Base-by-base conservation (phyloP, 1,139 yeast species). In the Hemisphaericaspora lyxosophila region DNA sequence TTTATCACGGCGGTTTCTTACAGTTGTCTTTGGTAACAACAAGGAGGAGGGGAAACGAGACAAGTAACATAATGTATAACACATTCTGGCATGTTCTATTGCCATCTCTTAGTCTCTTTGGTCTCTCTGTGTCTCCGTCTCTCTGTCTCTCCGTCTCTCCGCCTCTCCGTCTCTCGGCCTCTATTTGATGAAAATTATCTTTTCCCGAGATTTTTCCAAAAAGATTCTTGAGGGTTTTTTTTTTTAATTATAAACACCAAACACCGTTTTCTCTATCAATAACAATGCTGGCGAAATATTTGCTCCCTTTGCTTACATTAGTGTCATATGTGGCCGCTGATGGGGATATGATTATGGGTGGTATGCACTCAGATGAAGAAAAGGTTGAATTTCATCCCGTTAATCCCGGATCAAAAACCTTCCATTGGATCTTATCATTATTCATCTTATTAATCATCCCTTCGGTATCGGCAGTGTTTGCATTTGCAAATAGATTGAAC, bases 391-490 rank as follows among this genome's bases (percentile, higher is more conserved):
- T 69, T 57, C 74, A 70, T 43, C 75, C 77, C 4, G 48, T 64
- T 15, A 65, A 77, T 43, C 73, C 82, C 12, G 70, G 65, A 2
- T 64, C 80, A 9, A 80, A 78, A 49, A 62, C 83, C 0, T 70
- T 80, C 55, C 90, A 83, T 54, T 83, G 87, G 88, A 55, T 82
- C 18, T 39, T 70, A 20, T 62, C 85, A 0, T 42, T 81, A 22
- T 46, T 60, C 1, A 36, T 76, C 4, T 50, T 80, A 11, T 62
- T 82, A 24, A 49, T 82, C 4, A 15, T 76, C 2, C 85, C 88
- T 1, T 78, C 85, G 0, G 40, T 81, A 3, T 64, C 80, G 1
- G 58, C 84, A 1, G 70, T 69, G 7, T 66, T 78, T 32, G 75
- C 83, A 1, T 59, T 80, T 44, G 85, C 87, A 1, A 70, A 75